These are phyloP conservation scores for Skeletonema marinoi DNA, from an alignment of 108 stramenopile genomes.

Conservation along the genomic window DNA sequence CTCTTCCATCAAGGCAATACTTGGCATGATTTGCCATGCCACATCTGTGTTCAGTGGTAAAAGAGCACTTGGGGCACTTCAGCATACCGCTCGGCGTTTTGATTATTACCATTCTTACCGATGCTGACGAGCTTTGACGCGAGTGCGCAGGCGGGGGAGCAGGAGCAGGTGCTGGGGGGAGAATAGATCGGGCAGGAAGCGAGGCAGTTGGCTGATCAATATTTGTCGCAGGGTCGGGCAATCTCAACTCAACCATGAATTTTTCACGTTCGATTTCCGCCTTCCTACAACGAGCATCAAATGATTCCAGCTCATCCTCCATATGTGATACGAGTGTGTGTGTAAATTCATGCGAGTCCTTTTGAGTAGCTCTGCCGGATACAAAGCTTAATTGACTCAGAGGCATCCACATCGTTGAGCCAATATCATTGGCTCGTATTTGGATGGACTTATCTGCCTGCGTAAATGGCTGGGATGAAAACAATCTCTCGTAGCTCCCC, in stretches of 20 bases:
- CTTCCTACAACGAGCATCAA: neutral
- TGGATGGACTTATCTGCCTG: neutral
- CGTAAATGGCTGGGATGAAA: neutral
- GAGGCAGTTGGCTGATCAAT: neutral
- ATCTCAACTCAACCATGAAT: slow-evolving; percentile 5
- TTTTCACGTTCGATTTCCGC: slow-evolving; percentile 6
- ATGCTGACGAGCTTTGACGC: neutral
- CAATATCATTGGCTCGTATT: slow-evolving; percentile 14
- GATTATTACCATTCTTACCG: neutral
- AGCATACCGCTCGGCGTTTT: neutral
- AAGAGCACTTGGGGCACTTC: neutral
- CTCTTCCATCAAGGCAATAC: neutral
- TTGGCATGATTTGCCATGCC: neutral
- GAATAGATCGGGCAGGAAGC: neutral
- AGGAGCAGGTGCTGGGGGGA: neutral
- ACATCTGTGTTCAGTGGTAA: neutral
- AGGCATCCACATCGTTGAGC: slow-evolving; percentile 25
- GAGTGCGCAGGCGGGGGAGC: neutral
- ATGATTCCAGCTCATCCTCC: slow-evolving; percentile 13
- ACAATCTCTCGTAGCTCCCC: neutral
- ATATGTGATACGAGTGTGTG: slow-evolving; percentile 4
- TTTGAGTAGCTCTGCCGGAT: slow-evolving; percentile 3
- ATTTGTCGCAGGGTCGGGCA: neutral
- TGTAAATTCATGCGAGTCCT: neutral
- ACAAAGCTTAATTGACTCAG: slow-evolving; percentile 19